A percentile compares a stretch with the other conserved stretches of the same genome.
These are phyloP conservation scores for Astragalus membranaceus DNA, from an alignment of 306 rosid genomes.

Conservation along the genomic window DNA sequence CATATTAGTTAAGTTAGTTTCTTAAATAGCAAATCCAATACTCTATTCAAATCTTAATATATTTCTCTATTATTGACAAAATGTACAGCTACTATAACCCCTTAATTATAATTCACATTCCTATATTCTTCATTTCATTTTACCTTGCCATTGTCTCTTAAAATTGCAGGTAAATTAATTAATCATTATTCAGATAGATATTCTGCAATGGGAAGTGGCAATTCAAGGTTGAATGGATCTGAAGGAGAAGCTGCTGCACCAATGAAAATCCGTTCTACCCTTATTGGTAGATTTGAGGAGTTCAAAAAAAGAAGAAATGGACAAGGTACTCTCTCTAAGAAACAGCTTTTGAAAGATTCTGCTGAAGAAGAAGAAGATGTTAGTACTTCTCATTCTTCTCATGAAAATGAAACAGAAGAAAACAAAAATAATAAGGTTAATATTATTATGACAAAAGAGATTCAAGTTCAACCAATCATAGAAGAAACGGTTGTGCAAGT, in stretches of 20 bases:
- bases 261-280: no score
- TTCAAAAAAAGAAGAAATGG: slow-evolving; percentile 14
- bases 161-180: neutral
- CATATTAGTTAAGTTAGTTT: neutral
- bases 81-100: neutral
- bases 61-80: slow-evolving; percentile 27
- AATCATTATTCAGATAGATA: no score
- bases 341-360: slow-evolving; percentile 32
- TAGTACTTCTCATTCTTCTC: neutral
- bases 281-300: slow-evolving; percentile 27
- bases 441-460: neutral
- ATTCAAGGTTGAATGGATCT: slow-evolving; percentile 44
- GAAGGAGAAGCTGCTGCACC: no score
- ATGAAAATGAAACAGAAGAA: neutral
- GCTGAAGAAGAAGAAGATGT: slow-evolving; percentile 7
- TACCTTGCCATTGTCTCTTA: neutral
- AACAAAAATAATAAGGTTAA: neutral
- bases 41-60: neutral
- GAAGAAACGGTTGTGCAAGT: neutral
- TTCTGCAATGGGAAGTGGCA: slow-evolving; percentile 58
- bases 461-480: neutral
- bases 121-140: neutral
- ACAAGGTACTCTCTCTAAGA: slow-evolving; percentile 34
- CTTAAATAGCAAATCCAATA: neutral
- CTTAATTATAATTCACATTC: slow-evolving; percentile 1